A percentile compares a stretch with the other conserved stretches of the same genome.
These are phyloP conservation scores for Globisporangium perplexum DNA, from an alignment of 352 stramenopile genomes.

Conservation along the genomic window DNA sequence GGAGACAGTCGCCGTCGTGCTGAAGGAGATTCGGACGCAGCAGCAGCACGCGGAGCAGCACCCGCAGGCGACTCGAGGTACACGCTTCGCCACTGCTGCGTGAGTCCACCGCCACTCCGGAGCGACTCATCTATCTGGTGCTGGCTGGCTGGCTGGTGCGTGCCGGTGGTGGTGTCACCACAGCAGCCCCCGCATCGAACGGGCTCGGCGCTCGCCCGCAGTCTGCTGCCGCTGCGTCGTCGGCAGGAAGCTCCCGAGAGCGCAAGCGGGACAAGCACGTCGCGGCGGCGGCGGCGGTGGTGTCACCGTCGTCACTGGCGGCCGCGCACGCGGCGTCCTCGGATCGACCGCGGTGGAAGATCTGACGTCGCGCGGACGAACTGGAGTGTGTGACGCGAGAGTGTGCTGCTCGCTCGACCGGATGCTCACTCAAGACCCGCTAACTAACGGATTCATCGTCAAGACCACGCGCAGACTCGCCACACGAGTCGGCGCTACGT, in stretches of 20 bases:
- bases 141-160: neutral
- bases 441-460: neutral
- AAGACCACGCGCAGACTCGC: neutral
- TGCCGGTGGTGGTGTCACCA: neutral
- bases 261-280: slow-evolving; percentile 4
- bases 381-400: neutral
- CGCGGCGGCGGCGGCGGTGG: neutral
- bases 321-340: neutral
- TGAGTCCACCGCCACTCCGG: neutral
- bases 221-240: neutral
- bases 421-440: neutral
- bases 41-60: slow-evolving; percentile 12
- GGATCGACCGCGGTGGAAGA: slow-evolving; percentile 15
- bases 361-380: neutral
- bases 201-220: neutral
- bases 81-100: neutral
- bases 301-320: neutral
- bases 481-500: neutral
- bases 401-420: neutral
- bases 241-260: neutral
- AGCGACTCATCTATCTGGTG: neutral
- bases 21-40: slow-evolving; percentile 30
- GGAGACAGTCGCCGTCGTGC: slow-evolving; percentile 43
- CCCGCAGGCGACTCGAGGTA: slow-evolving; percentile 4
- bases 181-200: neutral